Conservation (phyloP, 2,329 filamentous ascomycete species). For the Tympanopsis confertula region DNA sequence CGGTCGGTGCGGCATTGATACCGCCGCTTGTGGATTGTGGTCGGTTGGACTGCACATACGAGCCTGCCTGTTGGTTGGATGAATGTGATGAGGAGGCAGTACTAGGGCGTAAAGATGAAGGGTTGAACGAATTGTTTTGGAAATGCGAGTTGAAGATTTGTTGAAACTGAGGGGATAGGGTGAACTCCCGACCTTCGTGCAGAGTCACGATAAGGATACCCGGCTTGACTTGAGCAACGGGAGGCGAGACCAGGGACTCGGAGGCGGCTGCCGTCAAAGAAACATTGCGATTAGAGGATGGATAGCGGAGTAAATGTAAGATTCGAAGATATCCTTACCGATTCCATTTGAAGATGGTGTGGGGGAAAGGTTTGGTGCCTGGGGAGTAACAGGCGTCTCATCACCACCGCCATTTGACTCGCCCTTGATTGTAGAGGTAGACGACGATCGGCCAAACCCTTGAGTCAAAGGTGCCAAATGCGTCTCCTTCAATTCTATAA, state of each 20-base stretch:
- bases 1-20: conserved; percentile 78
- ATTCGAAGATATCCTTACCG: background rate
- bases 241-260: conserved; percentile 27
- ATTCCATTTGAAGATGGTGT: background rate
- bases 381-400: background rate
- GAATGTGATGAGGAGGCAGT: conserved; percentile 45
- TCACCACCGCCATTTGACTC: background rate
- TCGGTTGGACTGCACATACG: conserved; percentile 47
- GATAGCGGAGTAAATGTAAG: background rate
- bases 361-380: background rate
- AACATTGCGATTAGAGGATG: no score
- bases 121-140: conserved; percentile 62
- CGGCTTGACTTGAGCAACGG: conserved; percentile 64
- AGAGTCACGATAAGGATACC: conserved; percentile 95
- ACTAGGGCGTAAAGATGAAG: conserved; percentile 40
- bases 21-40: conserved; percentile 71
- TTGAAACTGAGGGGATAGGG: conserved; percentile 81
- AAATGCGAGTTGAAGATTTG: conserved; percentile 63
- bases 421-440: conserved; percentile 1
- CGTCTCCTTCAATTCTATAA: conserved; percentile 1
- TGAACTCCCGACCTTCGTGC: conserved; percentile 83
- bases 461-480: background rate
- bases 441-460: background rate
- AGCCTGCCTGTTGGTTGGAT: conserved; percentile 43
- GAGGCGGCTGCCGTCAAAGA: background rate